phyloP scores from a whole-genome alignment of 1,284 basidiomycete genomes.

The Microbotryum silenes-acaulis region DNA sequence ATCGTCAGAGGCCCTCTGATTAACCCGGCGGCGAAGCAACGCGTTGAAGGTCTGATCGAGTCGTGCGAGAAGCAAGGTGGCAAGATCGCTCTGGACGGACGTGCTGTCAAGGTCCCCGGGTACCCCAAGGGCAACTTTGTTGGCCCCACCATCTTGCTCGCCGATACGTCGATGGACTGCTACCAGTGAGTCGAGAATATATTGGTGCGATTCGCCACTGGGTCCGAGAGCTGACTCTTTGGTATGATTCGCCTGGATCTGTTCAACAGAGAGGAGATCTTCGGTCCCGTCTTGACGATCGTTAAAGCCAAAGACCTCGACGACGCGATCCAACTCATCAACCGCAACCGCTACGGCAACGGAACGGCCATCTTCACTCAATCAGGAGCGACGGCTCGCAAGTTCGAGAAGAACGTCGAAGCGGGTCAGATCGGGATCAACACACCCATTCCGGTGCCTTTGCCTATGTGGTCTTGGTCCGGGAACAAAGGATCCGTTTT shows the following conservation, averaged over 20 bases:
- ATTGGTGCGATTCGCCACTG: too few species aligned
- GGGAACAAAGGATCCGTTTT: conserved; percentile 83
- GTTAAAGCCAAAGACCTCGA: conserved; percentile 78
- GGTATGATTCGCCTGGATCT: background rate
- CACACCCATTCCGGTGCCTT: conserved; percentile 73
- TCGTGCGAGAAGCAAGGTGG: conserved; percentile 82
- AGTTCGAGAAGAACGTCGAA: conserved; percentile 82
- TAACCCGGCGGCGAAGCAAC: conserved; percentile 72
- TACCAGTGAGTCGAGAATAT: conserved; percentile 57
- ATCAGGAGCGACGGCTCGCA: conserved; percentile 88
- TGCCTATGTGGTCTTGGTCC: conserved; percentile 88
- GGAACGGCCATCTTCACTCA: conserved; percentile 96
- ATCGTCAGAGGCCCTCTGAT: conserved; percentile 77
- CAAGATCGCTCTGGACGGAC: conserved; percentile 78
- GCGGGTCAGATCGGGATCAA: conserved; percentile 74
- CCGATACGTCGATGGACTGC: conserved; percentile 70
- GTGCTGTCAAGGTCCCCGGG: conserved; percentile 57
- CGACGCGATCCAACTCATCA: conserved; percentile 83
- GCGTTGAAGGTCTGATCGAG: conserved; percentile 67
- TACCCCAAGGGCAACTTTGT: conserved; percentile 93
- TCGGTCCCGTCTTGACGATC: conserved; percentile 81
- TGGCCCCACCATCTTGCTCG: conserved; percentile 85
- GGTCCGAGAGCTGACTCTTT: conserved; percentile 15
- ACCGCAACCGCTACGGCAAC: conserved; percentile 71
- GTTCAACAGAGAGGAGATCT: conserved; percentile 72